A percentile compares a stretch with the other conserved stretches of the same genome.
phyloP scores from a whole-genome alignment of 2,329 filamentous ascomycete species.

The Paramyrothecium sp. region DNA sequence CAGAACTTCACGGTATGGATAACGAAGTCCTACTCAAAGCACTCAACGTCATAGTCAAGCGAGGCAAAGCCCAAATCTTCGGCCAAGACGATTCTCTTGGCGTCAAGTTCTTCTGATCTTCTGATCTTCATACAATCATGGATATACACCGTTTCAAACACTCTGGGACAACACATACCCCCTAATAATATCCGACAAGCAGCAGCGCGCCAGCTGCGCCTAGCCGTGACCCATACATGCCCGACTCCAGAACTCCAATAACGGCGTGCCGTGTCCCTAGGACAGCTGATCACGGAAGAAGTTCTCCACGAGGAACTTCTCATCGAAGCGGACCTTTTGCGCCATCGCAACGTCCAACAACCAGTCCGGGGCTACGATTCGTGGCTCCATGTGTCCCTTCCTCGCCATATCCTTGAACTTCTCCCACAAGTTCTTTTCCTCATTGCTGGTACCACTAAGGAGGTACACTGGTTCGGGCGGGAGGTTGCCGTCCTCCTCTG shows the following conservation, averaged over 20 bases:
- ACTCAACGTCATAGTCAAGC: conserved; percentile 79
- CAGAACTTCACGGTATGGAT: conserved; percentile 89
- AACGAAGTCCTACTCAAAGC: conserved; percentile 76
- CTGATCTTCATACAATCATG: conserved; percentile 40
- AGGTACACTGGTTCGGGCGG: conserved; percentile 77
- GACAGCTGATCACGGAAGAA: conserved; percentile 31
- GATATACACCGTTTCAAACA: background rate
- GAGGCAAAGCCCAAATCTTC: conserved; percentile 91
- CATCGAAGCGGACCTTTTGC: conserved; percentile 71
- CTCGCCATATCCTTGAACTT: conserved; percentile 78
- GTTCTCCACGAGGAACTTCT: conserved; percentile 56
- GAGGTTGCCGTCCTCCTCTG: conserved; percentile 61
- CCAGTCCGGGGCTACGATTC: conserved; percentile 87
- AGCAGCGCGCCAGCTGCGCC: background rate
- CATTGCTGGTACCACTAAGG: conserved; percentile 64
- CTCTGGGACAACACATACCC: background rate
- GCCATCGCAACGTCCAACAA: conserved; percentile 85
- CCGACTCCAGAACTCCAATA: conserved; percentile 2
- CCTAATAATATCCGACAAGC: conserved; percentile 5
- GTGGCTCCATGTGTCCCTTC: conserved; percentile 74
- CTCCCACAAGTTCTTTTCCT: conserved; percentile 74
- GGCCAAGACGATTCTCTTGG: conserved; percentile 84
- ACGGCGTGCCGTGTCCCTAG: conserved; percentile 14
- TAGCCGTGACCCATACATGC: background rate
- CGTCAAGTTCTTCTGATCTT: conserved; percentile 99